Conservation (phyloP, 768 basidiomycete species). For the Mycena polygramma region DNA sequence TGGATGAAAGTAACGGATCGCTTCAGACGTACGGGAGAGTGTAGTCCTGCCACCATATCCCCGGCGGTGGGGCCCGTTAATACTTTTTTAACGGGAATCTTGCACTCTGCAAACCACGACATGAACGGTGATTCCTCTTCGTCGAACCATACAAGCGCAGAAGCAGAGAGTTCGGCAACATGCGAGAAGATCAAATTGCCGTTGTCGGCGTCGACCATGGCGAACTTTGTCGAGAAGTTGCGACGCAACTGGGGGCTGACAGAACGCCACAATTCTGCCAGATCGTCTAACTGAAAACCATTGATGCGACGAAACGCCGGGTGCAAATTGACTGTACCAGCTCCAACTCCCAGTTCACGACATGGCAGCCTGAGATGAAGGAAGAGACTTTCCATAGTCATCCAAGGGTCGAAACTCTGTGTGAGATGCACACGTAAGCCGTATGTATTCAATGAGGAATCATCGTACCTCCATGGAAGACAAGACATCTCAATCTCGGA, state of each 20-base stretch:
- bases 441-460: too few relatives aligned
- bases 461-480: conserved; percentile 20
- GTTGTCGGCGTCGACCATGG: neutral
- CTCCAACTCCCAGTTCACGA: conserved; percentile 8
- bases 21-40: too few relatives aligned
- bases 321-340: neutral
- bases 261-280: neutral
- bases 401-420: conserved; percentile 9
- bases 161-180: neutral
- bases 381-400: neutral
- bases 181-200: neutral
- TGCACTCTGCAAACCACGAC: too few relatives aligned
- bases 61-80: too few relatives aligned
- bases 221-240: neutral
- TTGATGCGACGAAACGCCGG: too few relatives aligned
- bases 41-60: too few relatives aligned
- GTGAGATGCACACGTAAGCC: neutral
- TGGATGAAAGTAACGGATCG: too few relatives aligned
- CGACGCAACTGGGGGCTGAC: too few relatives aligned
- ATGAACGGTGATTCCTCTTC: too few relatives aligned
- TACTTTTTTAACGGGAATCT: too few relatives aligned
- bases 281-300: neutral
- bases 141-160: too few relatives aligned
- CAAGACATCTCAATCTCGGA: neutral
- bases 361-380: neutral